Conservation (phyloP, 768 basidiomycete species). For the Tulasnella sp. region DNA sequence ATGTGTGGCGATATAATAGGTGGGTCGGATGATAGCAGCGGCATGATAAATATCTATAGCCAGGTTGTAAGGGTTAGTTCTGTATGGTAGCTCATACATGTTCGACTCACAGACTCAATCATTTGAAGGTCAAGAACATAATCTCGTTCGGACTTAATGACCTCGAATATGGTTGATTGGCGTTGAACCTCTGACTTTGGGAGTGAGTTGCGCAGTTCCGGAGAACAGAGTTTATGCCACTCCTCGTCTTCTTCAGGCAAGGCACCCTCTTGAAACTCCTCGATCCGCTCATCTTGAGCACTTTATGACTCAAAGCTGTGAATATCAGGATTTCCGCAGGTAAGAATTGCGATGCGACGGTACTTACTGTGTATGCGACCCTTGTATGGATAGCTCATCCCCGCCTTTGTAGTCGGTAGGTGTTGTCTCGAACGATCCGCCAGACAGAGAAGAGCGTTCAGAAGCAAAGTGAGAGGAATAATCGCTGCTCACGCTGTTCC, state of each 20-base stretch:
- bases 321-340: background rate
- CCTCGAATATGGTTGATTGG: conserved; percentile 79
- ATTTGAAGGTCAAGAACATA: conserved; percentile 74
- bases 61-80: background rate
- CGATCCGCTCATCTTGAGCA: conserved; percentile 44
- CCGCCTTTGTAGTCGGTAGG: background rate
- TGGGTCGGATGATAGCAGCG: conserved; percentile 48
- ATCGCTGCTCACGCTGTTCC: background rate
- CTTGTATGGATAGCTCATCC: conserved; percentile 8
- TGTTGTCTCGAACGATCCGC: background rate
- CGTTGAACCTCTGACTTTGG: conserved; percentile 70
- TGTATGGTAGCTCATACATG: conserved; percentile 1
- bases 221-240: conserved; percentile 72
- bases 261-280: conserved; percentile 55
- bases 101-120: conserved; percentile 53
- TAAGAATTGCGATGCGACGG: background rate
- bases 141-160: conserved; percentile 80
- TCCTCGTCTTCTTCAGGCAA: conserved; percentile 60
- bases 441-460: background rate
- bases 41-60: conserved; percentile 57
- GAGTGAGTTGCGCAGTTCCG: conserved; percentile 56
- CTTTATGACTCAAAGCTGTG: background rate
- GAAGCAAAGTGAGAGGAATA: background rate
- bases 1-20: conserved; percentile 46
- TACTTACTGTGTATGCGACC: conserved; percentile 13